Percentiles rank a stretch among this genome's conserved stretches.
These are phyloP conservation scores for Meripilus lineatus DNA, from an alignment of 1,284 basidiomycete genomes.

Conservation along the genomic window DNA sequence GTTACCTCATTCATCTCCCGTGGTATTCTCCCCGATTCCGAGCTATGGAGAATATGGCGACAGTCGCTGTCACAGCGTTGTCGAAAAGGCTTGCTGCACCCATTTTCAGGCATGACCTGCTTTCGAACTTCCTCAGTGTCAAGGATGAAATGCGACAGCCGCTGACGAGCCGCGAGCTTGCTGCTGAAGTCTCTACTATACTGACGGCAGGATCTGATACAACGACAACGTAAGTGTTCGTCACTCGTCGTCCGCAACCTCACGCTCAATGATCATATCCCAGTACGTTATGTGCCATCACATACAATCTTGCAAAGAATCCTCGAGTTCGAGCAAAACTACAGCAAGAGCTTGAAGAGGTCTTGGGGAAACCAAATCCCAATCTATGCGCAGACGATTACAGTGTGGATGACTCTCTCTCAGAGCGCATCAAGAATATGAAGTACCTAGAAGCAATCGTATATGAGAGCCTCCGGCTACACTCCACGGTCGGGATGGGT, in stretches of 20 bases:
- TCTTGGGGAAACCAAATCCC: constrained; percentile 10
- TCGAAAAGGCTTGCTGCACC: constrained; percentile 16
- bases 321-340: constrained; percentile 66
- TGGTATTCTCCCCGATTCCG: constrained; percentile 12
- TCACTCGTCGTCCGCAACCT: not conserved
- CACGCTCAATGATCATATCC: not conserved
- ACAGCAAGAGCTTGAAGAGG: constrained; percentile 53
- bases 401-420: constrained; percentile 7
- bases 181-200: constrained; percentile 83
- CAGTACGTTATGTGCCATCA: constrained; percentile 57
- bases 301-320: constrained; percentile 75
- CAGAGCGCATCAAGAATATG: constrained; percentile 18
- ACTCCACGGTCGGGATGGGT: constrained; percentile 18
- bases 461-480: constrained; percentile 21
- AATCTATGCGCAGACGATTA: constrained; percentile 14
- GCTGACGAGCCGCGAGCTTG: constrained; percentile 50
- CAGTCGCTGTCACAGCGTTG: constrained; percentile 17
- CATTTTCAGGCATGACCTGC: constrained; percentile 22
- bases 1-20: constrained; percentile 16
- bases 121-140: constrained; percentile 23
- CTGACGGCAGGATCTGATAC: constrained; percentile 85
- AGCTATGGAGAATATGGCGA: constrained; percentile 17
- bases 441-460: constrained; percentile 23
- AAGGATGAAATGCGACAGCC: constrained; percentile 12
- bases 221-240: constrained; percentile 65